A percentile compares a stretch with the other conserved stretches of the same genome.
Evolutionary conservation across 768 basidiomycete species (phyloP).

Genomic region (Trametopsis cervina): DNA sequence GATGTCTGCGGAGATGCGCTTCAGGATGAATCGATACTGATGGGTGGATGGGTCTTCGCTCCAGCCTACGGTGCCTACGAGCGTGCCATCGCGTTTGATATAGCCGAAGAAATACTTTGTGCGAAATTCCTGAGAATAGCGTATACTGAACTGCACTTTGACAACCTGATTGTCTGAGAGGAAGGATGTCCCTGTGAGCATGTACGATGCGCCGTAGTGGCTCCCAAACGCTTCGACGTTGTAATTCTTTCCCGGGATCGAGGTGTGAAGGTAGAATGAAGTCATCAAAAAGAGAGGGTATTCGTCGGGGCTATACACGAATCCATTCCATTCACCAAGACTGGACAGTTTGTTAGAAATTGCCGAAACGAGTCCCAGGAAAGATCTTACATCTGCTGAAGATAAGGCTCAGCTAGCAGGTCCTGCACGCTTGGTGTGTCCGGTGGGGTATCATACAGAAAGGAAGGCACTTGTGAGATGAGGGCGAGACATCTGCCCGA

Average conservation of each 20-base stretch:
- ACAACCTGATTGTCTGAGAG: background rate
- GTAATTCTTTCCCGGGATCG: background rate
- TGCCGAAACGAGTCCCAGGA: background rate
- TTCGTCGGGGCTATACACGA: constrained; percentile 6
- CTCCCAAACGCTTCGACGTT: constrained; percentile 4
- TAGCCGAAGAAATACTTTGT: constrained; percentile 19
- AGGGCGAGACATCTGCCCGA: too few species aligned
- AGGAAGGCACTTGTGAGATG: too few species aligned
- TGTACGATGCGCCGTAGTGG: constrained; percentile 8
- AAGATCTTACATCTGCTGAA: background rate
- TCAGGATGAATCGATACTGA: constrained; percentile 23
- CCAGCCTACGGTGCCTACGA: constrained; percentile 24
- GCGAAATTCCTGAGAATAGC: constrained; percentile 19
- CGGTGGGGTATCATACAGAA: too few species aligned
- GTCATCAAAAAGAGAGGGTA: constrained; percentile 11
- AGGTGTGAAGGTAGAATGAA: constrained; percentile 4
- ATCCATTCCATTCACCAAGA: constrained; percentile 11
- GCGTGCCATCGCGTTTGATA: constrained; percentile 14
- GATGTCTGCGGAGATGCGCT: constrained; percentile 20
- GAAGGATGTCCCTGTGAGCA: background rate
- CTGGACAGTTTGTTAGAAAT: background rate
- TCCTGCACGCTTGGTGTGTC: too few species aligned
- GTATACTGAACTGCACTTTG: constrained; percentile 14
- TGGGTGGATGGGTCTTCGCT: constrained; percentile 13
- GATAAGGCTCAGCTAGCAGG: too few species aligned